Conservation (phyloP, 805 yeast genomes). For the Ascoidea rubescens region DNA sequence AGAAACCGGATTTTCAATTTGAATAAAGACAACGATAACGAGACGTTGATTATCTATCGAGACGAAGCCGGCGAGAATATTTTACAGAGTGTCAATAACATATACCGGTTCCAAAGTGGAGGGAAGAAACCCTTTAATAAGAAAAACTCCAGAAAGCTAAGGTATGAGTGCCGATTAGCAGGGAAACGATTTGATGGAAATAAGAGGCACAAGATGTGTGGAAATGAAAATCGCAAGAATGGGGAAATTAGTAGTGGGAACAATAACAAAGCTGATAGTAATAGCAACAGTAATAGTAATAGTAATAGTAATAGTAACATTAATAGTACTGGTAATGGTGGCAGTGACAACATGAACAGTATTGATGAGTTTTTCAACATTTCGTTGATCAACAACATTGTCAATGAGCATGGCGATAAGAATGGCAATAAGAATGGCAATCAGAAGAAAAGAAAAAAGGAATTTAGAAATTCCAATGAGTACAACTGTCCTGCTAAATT, state of each 20-base stretch:
- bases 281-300: neutral
- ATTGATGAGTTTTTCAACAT: neutral
- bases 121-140: slow-evolving; percentile 3
- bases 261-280: neutral
- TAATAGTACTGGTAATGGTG: no score
- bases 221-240: neutral
- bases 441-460: neutral
- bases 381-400: slow-evolving; percentile 2
- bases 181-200: neutral
- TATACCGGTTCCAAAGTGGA: slow-evolving; percentile 3
- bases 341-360: no score
- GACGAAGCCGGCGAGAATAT: neutral
- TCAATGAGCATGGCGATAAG: no score
- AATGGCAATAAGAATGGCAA: no score
- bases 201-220: neutral
- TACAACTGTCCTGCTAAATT: neutral
- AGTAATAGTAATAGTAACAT: no score
- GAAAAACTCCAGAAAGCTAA: neutral
- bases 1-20: no score
- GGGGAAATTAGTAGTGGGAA: neutral
- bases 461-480: no score
- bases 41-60: neutral
- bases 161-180: neutral
- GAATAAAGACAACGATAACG: no score
- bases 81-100: neutral